phyloP scores from a whole-genome alignment of 495 filamentous ascomycete genomes.

The Polyplosphaeria fusca region DNA sequence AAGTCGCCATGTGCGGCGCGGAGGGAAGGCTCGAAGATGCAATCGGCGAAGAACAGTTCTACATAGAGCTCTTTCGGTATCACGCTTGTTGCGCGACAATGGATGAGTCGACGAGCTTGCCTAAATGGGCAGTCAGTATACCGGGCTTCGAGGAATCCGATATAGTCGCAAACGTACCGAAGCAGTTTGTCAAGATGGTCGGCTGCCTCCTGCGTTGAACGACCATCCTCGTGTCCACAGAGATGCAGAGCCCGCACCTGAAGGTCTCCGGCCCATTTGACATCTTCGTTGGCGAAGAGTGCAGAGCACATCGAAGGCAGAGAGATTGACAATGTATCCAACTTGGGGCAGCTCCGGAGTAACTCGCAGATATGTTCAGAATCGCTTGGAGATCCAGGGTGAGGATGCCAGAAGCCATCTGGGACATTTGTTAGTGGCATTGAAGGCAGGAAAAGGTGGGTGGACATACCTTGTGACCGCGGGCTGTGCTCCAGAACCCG shows the following conservation, averaged over 20 bases:
- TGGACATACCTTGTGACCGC: constrained; percentile 45
- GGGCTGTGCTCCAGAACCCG: constrained; percentile 54
- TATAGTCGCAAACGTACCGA: too few species aligned
- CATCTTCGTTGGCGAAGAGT: constrained; percentile 46
- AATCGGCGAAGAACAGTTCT: constrained; percentile 49
- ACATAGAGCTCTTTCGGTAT: constrained; percentile 38
- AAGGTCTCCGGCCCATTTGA: constrained; percentile 49
- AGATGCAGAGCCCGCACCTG: constrained; percentile 50
- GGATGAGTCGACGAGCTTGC: constrained; percentile 44
- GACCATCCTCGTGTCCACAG: constrained; percentile 40
- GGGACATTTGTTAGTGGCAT: too few species aligned
- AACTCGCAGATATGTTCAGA: constrained; percentile 49
- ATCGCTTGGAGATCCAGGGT: constrained; percentile 39
- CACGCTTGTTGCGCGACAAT: constrained; percentile 11
- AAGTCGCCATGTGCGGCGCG: constrained; percentile 51
- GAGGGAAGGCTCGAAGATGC: constrained; percentile 49
- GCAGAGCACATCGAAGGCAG: constrained; percentile 49
- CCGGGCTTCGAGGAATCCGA: too few species aligned
- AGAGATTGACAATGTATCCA: constrained; percentile 49
- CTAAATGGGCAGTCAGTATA: too few species aligned
- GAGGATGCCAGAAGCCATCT: constrained; percentile 51
- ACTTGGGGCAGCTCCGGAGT: constrained; percentile 45
- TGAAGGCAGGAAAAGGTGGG: too few species aligned
- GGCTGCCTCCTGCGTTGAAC: constrained; percentile 28
- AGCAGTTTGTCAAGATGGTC: constrained; percentile 41